Evolutionary conservation across 2,329 filamentous ascomycete species (phyloP).

Genomic region (Emergomyces pasteurianus): DNA sequence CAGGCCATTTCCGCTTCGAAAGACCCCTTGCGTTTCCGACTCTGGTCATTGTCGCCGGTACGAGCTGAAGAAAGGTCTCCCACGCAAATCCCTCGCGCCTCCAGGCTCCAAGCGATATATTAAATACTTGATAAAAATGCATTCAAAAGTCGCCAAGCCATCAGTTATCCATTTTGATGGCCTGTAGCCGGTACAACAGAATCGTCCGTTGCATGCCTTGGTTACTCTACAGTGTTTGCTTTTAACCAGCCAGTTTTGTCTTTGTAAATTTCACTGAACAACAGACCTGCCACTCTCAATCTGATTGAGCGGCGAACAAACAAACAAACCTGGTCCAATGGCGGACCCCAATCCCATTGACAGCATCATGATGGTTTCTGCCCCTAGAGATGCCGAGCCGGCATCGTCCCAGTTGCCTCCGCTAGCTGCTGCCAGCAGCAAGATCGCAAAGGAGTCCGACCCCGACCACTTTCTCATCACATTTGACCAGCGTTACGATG

Average conservation of each 20-base stretch:
- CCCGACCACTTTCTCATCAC: neutral
- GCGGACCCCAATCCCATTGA: neutral
- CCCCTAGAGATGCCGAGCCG: neutral
- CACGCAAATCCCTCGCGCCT: too few relatives aligned
- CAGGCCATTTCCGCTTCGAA: too few relatives aligned
- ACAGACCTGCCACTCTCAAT: neutral
- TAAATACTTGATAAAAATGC: too few relatives aligned
- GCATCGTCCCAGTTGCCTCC: neutral
- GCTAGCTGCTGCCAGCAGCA: neutral
- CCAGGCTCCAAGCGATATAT: too few relatives aligned
- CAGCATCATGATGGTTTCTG: neutral
- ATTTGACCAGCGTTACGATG: neutral
- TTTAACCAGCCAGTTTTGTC: neutral
- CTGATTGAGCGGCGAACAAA: neutral
- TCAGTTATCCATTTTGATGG: too few relatives aligned
- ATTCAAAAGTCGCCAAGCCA: too few relatives aligned
- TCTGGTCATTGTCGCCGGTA: too few relatives aligned
- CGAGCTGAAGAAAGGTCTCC: too few relatives aligned
- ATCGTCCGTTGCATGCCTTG: too few relatives aligned
- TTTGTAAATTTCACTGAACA: neutral
- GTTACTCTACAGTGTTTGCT: neutral
- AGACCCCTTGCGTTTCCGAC: too few relatives aligned
- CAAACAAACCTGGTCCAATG: neutral
- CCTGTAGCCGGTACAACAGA: too few relatives aligned
- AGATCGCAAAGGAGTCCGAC: neutral